Evolutionary conservation across 2,329 filamentous ascomycete species (phyloP), one percentile per base, ranked within the genome.

Genomic region (Daldinia sp.): DNA sequence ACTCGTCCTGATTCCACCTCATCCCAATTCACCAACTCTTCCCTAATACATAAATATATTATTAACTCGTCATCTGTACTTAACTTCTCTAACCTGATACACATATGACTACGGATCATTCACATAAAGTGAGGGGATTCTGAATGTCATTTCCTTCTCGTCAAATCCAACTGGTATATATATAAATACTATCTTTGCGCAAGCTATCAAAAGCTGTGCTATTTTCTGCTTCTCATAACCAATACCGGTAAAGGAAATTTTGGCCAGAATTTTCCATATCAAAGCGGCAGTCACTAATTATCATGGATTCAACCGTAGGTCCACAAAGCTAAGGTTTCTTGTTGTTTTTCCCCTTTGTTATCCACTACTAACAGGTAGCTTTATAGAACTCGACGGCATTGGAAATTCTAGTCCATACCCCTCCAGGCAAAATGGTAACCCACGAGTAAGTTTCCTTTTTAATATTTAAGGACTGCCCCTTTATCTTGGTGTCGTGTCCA

Each of bases 401-500:
- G 13, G 46, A 51, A 15, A 9, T 33, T 9, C 26, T 51, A 3
- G 28, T 51, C 26, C 46, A 6, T 1, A n/a, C 26, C 10, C 15
- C 26, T 18, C 26, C 6, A 42, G 55, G 12, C 18, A 20, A n/a
- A 28, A 6, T 18, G 7, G 15, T 61, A 5, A 60, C 65, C 7
- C 65, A 70, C 5, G 68, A 71, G 68, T 68, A 50, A 63, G 68
- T 68, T 23, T 46, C 37, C 9, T 15, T 4, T 9, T 18, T 9
- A 4, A 9, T 20, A 4, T 9, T 18, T 9, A 4, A 9, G n/a
- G 5, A 5, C 15, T 10, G 3, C 13, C 5, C 26, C 20, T 46
- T 46, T 30, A 2, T 6, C 54, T 20, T 39, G 9, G 15, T 23
- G 15, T 5, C 7, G n/a, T 6, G 4, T 1, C 18, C 15, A 9